These are phyloP conservation scores for Cyberlindnera veronae DNA, from an alignment of 805 yeast genomes.

Conservation along the genomic window DNA sequence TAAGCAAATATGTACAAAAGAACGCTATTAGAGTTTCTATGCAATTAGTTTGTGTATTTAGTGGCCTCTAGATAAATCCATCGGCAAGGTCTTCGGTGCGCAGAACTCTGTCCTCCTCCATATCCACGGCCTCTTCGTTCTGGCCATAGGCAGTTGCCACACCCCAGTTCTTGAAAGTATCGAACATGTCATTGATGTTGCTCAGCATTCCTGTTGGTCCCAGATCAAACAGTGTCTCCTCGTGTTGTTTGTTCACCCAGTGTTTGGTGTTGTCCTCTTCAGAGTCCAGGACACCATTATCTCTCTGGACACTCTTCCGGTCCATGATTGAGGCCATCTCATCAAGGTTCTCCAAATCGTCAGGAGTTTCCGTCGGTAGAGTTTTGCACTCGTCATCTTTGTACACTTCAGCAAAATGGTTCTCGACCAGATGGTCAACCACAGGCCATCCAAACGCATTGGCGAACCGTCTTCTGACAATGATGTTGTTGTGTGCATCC, in stretches of 20 bases:
- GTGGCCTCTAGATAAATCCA: constrained; percentile 5
- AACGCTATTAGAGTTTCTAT: too few relatives aligned
- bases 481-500: constrained; percentile 74
- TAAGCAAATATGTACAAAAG: constrained; percentile 1
- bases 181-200: constrained; percentile 58
- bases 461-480: constrained; percentile 66
- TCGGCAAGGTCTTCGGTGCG: constrained; percentile 8
- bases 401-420: constrained; percentile 46
- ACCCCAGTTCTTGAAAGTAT: constrained; percentile 36
- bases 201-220: constrained; percentile 73
- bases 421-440: constrained; percentile 60
- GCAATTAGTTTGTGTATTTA: too few relatives aligned
- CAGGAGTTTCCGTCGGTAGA: constrained; percentile 1
- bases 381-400: neutral
- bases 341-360: constrained; percentile 12
- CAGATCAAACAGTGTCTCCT: constrained; percentile 39
- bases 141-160: constrained; percentile 8
- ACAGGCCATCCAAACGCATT: constrained; percentile 88
- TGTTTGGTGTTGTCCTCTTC: constrained; percentile 19
- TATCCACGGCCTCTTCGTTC: constrained; percentile 1
- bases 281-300: constrained; percentile 16
- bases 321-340: constrained; percentile 13
- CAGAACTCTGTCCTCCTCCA: constrained; percentile 3
- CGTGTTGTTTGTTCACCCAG: constrained; percentile 48
- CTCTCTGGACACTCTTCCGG: constrained; percentile 9